A percentile compares a stretch with the other conserved stretches of the same genome.
phyloP scores from a whole-genome alignment of 805 yeast species.

The Yamadazyma laniorum region DNA sequence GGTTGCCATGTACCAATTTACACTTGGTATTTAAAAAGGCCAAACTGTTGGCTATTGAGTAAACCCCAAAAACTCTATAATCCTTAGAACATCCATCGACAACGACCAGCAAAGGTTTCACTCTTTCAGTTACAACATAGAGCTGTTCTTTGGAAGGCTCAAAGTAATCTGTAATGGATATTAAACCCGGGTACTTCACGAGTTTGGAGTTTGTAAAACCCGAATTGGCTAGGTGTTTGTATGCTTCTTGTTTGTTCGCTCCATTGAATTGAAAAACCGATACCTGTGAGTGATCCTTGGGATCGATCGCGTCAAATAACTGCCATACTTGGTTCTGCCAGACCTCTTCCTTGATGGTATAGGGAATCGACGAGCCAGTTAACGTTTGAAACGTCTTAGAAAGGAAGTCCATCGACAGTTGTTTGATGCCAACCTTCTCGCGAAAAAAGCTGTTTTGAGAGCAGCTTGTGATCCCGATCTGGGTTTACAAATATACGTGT shows the following conservation, averaged over 20 bases:
- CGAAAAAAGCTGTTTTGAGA: too few species aligned
- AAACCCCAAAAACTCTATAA: slow-evolving; percentile 52
- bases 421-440: too few species aligned
- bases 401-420: slow-evolving; percentile 60
- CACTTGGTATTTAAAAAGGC: slow-evolving; percentile 58
- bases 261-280: slow-evolving; percentile 64
- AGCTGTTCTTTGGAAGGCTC: slow-evolving; percentile 55
- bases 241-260: slow-evolving; percentile 34
- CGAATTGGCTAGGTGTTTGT: slow-evolving; percentile 34
- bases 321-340: slow-evolving; percentile 51
- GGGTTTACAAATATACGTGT: too few species aligned
- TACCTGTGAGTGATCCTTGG: slow-evolving; percentile 51
- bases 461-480: too few species aligned
- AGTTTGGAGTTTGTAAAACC: slow-evolving; percentile 47
- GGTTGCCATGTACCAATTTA: slow-evolving; percentile 60
- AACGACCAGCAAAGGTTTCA: slow-evolving; percentile 49
- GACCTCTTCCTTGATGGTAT: slow-evolving; percentile 48
- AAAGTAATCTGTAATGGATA: slow-evolving; percentile 59
- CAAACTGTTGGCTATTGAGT: slow-evolving; percentile 53
- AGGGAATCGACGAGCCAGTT: slow-evolving; percentile 59
- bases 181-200: slow-evolving; percentile 67
- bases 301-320: slow-evolving; percentile 55
- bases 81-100: slow-evolving; percentile 25
- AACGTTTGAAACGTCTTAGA: slow-evolving; percentile 58
- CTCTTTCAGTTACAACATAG: slow-evolving; percentile 67